Evolutionary conservation across 805 yeast genomes (phyloP).

Genomic region (Starmerella floris): DNA sequence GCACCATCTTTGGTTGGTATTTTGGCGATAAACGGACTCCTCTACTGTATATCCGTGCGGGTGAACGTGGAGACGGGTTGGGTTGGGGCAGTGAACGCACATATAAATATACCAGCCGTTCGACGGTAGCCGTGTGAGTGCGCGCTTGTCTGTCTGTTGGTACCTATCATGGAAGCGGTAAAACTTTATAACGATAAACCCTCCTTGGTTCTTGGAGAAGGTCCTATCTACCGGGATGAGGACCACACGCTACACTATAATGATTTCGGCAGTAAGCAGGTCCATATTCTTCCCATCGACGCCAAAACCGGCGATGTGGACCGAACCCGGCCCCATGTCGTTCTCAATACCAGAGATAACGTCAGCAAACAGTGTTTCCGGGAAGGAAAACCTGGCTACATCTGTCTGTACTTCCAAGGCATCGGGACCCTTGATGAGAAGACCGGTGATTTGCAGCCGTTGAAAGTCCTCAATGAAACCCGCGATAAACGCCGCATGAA

Average conservation of each 20-base stretch:
- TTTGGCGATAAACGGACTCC: too few relatives aligned
- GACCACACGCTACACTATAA: constrained; percentile 29
- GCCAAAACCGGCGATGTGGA: constrained; percentile 21
- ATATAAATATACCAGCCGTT: too few relatives aligned
- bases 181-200: constrained; percentile 14
- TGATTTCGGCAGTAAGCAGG: constrained; percentile 25
- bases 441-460: constrained; percentile 26
- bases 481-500: constrained; percentile 40
- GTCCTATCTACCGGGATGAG: constrained; percentile 25
- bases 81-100: too few relatives aligned
- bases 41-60: too few relatives aligned
- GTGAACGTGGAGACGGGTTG: too few relatives aligned
- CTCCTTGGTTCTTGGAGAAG: constrained; percentile 28
- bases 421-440: constrained; percentile 28
- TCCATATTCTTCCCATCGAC: constrained; percentile 24
- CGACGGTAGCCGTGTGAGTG: too few relatives aligned
- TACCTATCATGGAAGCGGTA: neutral
- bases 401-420: constrained; percentile 28
- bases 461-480: constrained; percentile 27
- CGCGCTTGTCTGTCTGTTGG: too few relatives aligned
- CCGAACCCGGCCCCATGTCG: constrained; percentile 11
- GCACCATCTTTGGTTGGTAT: too few relatives aligned
- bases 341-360: constrained; percentile 23
- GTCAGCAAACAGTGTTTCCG: constrained; percentile 28
- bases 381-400: constrained; percentile 24